A percentile compares a stretch with the other conserved stretches of the same genome.
Conservation (phyloP, 345 rosid species). For the Nasturtium officinale region DNA sequence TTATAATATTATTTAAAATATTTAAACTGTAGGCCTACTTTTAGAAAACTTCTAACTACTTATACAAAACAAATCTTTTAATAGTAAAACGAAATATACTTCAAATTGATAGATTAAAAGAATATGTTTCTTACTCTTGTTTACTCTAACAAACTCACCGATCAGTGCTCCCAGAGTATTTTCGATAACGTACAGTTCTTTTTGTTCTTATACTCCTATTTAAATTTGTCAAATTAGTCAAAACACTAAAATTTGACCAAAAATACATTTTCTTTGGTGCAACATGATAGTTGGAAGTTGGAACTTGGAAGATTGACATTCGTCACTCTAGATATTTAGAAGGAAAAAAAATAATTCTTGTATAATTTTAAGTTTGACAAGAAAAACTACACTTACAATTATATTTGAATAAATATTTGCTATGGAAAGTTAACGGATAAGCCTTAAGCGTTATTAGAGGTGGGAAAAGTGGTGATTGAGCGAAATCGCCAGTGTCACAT, state of each 20-base stretch:
- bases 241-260: background rate
- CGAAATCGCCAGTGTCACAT: constrained; percentile 47
- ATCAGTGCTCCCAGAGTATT: too few species aligned
- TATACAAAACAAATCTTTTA: too few species aligned
- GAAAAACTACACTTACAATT: too few species aligned
- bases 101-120: too few species aligned
- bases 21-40: too few species aligned
- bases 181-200: too few species aligned
- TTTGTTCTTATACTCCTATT: background rate
- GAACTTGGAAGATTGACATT: background rate
- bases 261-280: background rate
- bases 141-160: background rate
- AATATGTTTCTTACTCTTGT: background rate
- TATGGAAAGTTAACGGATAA: background rate
- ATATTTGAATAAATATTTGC: background rate
- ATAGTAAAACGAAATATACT: too few species aligned
- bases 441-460: constrained; percentile 3
- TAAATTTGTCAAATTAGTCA: background rate
- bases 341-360: too few species aligned
- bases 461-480: constrained; percentile 37
- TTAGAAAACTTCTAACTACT: too few species aligned
- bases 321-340: background rate
- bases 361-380: background rate
- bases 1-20: too few species aligned
- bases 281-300: background rate